phyloP scores from a whole-genome alignment of 1,139 yeast species.

The Schwanniomyces etchellsii region DNA sequence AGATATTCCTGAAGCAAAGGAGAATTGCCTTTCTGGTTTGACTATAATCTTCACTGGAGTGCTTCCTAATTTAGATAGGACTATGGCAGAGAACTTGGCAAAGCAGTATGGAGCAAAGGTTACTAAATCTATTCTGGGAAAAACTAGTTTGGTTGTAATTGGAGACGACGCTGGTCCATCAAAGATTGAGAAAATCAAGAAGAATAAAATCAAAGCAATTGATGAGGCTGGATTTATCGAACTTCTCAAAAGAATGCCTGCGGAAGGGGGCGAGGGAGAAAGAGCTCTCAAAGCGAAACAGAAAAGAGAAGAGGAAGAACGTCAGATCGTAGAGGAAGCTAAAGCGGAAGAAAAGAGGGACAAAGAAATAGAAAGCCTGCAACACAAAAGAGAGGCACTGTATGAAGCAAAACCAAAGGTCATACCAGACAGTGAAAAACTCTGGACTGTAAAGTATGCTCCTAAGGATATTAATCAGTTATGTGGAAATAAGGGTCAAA shows the following conservation, averaged over 20 bases:
- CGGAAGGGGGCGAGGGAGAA: conserved; percentile 82
- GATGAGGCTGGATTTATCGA: conserved; percentile 82
- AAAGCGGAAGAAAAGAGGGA: conserved; percentile 23
- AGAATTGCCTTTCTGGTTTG: conserved; percentile 78
- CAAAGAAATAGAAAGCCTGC: conserved; percentile 24
- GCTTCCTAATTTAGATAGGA: conserved; percentile 73
- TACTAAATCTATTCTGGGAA: conserved; percentile 78
- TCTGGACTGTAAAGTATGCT: conserved; percentile 94
- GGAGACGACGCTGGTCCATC: conserved; percentile 98
- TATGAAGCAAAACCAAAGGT: conserved; percentile 13
- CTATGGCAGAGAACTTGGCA: conserved; percentile 69
- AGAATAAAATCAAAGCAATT: conserved; percentile 70
- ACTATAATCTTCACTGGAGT: conserved; percentile 94
- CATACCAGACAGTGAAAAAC: conserved; percentile 45
- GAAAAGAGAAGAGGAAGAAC: conserved; percentile 66
- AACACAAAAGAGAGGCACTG: conserved; percentile 24
- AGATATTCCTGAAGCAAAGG: conserved; percentile 68
- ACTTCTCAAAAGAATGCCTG: conserved; percentile 75
- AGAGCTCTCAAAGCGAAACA: conserved; percentile 68
- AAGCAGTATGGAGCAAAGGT: conserved; percentile 92
- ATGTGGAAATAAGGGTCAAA: conserved; percentile 85
- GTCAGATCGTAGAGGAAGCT: conserved; percentile 46
- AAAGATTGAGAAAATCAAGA: conserved; percentile 77
- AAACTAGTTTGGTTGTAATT: conserved; percentile 82
- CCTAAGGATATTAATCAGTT: conserved; percentile 71